Conservation (phyloP, 495 filamentous ascomycete genomes). For the Penicillium atrosanguineum region DNA sequence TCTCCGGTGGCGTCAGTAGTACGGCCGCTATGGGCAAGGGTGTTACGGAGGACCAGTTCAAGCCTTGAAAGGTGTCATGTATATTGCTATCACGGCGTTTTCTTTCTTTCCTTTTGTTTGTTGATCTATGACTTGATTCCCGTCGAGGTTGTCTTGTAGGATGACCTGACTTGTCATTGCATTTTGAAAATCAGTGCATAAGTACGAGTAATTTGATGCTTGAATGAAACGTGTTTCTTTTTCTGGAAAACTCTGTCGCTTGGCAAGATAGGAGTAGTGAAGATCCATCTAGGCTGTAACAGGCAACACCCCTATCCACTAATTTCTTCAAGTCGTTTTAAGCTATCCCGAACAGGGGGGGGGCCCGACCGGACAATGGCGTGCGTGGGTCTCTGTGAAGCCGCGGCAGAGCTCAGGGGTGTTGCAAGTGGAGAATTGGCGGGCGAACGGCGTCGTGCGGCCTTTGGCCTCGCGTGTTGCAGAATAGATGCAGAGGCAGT, state of each 20-base stretch:
- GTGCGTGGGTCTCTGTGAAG: conserved; percentile 17
- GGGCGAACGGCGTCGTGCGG: background rate
- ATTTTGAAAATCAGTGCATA: conserved; percentile 13
- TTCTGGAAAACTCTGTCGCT: background rate
- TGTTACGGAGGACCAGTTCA: conserved; percentile 97
- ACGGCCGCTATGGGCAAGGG: conserved; percentile 97
- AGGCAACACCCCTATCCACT: background rate
- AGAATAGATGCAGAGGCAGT: background rate
- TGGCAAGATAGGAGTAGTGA: background rate
- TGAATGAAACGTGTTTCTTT: conserved; percentile 1
- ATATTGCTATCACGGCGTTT: conserved; percentile 15
- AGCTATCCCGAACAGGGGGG: background rate
- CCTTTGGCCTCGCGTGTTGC: background rate
- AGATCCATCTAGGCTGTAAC: background rate
- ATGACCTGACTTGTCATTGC: conserved; percentile 8
- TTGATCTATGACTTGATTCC: conserved; percentile 20
- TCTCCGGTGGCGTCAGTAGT: conserved; percentile 84
- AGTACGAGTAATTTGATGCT: background rate
- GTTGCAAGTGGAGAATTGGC: too few relatives aligned
- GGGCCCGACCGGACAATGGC: background rate
- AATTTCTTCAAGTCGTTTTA: background rate
- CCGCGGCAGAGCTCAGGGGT: conserved; percentile 9
- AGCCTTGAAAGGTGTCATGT: conserved; percentile 27
- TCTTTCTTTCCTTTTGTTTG: conserved; percentile 1
- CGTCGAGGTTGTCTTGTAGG: conserved; percentile 5